These are phyloP conservation scores for Cystobasidiopsis lactophilus DNA, from an alignment of 768 basidiomycete genomes.

Conservation along the genomic window DNA sequence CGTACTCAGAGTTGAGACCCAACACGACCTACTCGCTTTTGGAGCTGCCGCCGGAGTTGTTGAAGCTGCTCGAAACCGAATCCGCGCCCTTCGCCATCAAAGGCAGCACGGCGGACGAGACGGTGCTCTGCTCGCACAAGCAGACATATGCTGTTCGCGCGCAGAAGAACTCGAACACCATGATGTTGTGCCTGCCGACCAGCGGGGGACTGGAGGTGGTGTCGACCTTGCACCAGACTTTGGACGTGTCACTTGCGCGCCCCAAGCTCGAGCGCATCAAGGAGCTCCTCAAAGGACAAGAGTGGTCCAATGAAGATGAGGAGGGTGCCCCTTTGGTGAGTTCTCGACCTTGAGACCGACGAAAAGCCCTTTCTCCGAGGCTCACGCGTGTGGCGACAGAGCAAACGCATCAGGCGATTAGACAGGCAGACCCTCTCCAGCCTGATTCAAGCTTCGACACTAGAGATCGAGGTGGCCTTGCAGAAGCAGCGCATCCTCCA, in stretches of 20 bases:
- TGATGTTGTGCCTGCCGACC: conserved; percentile 44
- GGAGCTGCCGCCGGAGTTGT: conserved; percentile 6
- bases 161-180: conserved; percentile 68
- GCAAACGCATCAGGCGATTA: too few species aligned
- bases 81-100: conserved; percentile 47
- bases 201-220: conserved; percentile 41
- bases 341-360: background rate
- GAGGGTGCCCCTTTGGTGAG: background rate
- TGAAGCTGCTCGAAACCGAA: background rate
- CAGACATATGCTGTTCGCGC: conserved; percentile 67
- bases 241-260: conserved; percentile 58
- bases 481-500: conserved; percentile 47
- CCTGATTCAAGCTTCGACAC: conserved; percentile 56
- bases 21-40: conserved; percentile 7
- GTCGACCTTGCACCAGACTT: conserved; percentile 57
- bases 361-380: too few species aligned
- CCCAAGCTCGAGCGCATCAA: conserved; percentile 50
- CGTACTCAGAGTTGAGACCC: too few species aligned
- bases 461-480: conserved; percentile 44
- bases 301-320: conserved; percentile 35
- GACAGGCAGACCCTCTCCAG: too few species aligned
- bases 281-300: conserved; percentile 44
- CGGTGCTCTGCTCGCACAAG: conserved; percentile 62
- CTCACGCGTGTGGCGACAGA: background rate
- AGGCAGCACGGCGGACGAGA: conserved; percentile 58